Conservation (phyloP, 225 moss, liverwort and hornwort genomes). For the Physcomitrellopsis africana region DNA sequence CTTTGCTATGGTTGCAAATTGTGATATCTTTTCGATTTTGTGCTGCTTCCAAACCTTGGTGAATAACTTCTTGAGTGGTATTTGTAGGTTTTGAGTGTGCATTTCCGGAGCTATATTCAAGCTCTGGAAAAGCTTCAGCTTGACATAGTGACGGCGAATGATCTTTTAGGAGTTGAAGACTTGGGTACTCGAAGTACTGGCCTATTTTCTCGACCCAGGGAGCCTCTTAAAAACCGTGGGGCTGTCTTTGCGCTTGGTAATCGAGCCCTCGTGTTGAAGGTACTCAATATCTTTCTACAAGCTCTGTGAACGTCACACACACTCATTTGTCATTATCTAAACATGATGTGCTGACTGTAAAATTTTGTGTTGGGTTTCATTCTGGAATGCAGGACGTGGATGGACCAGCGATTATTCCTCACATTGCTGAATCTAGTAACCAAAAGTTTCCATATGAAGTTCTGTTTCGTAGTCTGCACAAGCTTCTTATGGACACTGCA, state of each 20-base stretch:
- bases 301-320: neutral
- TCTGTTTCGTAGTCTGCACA: conserved; percentile 95
- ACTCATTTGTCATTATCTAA: neutral
- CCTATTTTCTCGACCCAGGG: conserved; percentile 91
- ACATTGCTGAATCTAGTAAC: conserved; percentile 91
- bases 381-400: conserved; percentile 79
- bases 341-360: neutral
- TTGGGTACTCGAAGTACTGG: conserved; percentile 83
- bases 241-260: conserved; percentile 97
- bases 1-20: neutral
- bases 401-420: conserved; percentile 94
- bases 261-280: conserved; percentile 91
- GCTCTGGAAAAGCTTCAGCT: conserved; percentile 93
- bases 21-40: neutral
- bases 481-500: conserved; percentile 99
- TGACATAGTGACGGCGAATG: conserved; percentile 94
- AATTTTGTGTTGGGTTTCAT: neutral
- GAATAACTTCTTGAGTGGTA: conserved; percentile 13
- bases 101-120: conserved; percentile 97
- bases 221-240: conserved; percentile 89
- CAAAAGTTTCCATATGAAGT: conserved; percentile 94
- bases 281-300: conserved; percentile 31
- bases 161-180: conserved; percentile 95
- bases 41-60: neutral
- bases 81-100: conserved; percentile 90